Evolutionary conservation across 352 stramenopile species (phyloP).

Genomic region (Globisporangium megalacanthum): DNA sequence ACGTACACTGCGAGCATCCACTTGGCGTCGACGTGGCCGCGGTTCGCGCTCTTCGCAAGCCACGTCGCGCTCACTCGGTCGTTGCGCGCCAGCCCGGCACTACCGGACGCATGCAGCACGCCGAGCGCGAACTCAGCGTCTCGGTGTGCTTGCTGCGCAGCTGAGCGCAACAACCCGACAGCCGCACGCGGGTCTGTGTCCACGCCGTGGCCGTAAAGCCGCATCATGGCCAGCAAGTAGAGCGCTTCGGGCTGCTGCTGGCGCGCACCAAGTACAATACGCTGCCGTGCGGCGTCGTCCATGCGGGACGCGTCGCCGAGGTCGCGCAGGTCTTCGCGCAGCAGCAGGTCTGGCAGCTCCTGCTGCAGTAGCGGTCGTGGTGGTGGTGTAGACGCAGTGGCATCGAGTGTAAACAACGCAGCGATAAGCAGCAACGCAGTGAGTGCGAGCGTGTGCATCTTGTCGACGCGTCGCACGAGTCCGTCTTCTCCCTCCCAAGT

Average conservation of each 20-base stretch:
- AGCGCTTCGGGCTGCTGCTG: conserved; percentile 33
- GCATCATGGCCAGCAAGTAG: conserved; percentile 47
- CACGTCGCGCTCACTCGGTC: conserved; percentile 29
- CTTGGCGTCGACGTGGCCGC: conserved; percentile 35
- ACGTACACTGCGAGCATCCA: conserved; percentile 50
- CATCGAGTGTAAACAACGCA: neutral
- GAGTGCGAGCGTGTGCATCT: neutral
- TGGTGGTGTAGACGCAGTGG: neutral
- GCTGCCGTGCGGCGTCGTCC: conserved; percentile 24
- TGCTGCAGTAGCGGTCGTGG: neutral
- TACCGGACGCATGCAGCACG: conserved; percentile 24
- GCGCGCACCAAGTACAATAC: conserved; percentile 29
- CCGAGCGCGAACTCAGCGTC: conserved; percentile 47
- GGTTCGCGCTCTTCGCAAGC: conserved; percentile 30
- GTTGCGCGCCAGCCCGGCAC: conserved; percentile 17
- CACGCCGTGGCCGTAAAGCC: conserved; percentile 46
- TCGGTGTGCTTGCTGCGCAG: conserved; percentile 21
- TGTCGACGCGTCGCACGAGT: neutral
- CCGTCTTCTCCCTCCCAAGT: neutral
- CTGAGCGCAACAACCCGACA: conserved; percentile 22
- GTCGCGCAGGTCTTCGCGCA: conserved; percentile 15
- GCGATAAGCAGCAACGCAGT: neutral
- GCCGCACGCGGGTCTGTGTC: conserved; percentile 21
- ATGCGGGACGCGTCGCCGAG: conserved; percentile 4
- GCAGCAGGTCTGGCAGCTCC: conserved; percentile 1